These are phyloP conservation scores for Eucalyptus melliodora DNA, from an alignment of 345 rosid species.

Conservation along the genomic window DNA sequence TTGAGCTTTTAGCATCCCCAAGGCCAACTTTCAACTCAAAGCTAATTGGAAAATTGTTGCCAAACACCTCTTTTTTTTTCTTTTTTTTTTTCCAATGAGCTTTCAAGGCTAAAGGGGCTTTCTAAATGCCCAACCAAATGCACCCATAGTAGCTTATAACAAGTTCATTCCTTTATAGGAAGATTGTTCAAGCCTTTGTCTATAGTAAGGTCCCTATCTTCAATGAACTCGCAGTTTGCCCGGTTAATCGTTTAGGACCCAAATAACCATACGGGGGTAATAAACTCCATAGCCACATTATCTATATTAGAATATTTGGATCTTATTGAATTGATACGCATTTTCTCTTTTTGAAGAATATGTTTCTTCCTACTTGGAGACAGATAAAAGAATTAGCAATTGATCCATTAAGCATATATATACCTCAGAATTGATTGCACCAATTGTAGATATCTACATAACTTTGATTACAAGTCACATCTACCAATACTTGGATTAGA, in stretches of 20 bases:
- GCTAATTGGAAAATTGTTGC: no score
- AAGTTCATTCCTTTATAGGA: not conserved
- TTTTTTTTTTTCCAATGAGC: no score
- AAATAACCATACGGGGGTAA: not conserved
- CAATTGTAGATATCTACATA: not conserved
- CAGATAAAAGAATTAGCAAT: no score
- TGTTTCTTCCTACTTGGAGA: rapidly evolving
- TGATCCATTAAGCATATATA: not conserved
- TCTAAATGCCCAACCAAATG: no score
- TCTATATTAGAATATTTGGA: not conserved
- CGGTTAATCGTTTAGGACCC: not conserved
- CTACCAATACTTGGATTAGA: not conserved
- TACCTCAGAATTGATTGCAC: not conserved
- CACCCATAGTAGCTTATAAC: not conserved
- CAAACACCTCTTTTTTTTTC: no score
- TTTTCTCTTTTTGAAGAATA: not conserved
- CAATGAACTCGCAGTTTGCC: rapidly evolving
- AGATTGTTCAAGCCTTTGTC: not conserved
- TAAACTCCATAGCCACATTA: not conserved
- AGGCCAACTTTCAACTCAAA: no score
- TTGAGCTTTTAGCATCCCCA: no score
- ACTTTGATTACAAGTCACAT: not conserved
- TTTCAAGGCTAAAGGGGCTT: no score
- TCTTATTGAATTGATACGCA: not conserved
- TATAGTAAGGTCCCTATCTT: not conserved